Conservation (phyloP, 495 filamentous ascomycete species). For the Aspergillus wentii region DNA sequence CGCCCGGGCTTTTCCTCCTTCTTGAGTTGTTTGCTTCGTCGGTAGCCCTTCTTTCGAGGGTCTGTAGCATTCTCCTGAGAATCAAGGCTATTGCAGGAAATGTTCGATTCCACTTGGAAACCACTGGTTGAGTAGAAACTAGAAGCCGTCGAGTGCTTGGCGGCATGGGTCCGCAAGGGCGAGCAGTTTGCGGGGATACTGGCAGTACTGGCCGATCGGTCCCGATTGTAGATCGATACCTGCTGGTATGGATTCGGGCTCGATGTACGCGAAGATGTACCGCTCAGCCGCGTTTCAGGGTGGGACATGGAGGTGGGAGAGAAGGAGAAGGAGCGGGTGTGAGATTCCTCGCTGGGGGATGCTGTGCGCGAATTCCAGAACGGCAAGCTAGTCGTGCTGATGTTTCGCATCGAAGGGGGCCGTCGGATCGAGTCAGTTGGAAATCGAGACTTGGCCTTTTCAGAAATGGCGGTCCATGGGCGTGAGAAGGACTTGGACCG, state of each 20-base stretch:
- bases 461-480: slow-evolving; percentile 21
- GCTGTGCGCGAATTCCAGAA: slow-evolving; percentile 14
- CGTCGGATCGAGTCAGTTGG: slow-evolving; percentile 12
- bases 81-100: slow-evolving; percentile 46
- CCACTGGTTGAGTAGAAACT: slow-evolving; percentile 69
- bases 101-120: slow-evolving; percentile 47
- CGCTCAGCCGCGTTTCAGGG: slow-evolving; percentile 14
- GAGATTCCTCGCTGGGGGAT: slow-evolving; percentile 16
- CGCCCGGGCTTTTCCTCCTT: slow-evolving; percentile 9
- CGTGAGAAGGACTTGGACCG: slow-evolving; percentile 20
- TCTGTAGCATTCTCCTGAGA: slow-evolving; percentile 6
- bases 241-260: slow-evolving; percentile 14
- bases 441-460: slow-evolving; percentile 9
- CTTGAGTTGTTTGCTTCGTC: slow-evolving; percentile 8
- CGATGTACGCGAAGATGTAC: slow-evolving; percentile 19
- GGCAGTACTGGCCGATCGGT: slow-evolving; percentile 7
- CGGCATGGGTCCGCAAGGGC: slow-evolving; percentile 20
- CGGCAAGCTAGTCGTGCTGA: slow-evolving; percentile 22
- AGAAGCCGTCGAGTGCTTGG: slow-evolving; percentile 52
- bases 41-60: slow-evolving; percentile 17
- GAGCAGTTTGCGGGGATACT: slow-evolving; percentile 15
- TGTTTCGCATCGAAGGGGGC: slow-evolving; percentile 24
- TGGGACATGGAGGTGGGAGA: slow-evolving; percentile 17
- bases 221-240: slow-evolving; percentile 15
- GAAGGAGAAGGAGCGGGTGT: slow-evolving; percentile 14